Evolutionary conservation across 805 yeast species (phyloP), one percentile per base, ranked within the genome.

Genomic region (Wickerhamiella galacta): DNA sequence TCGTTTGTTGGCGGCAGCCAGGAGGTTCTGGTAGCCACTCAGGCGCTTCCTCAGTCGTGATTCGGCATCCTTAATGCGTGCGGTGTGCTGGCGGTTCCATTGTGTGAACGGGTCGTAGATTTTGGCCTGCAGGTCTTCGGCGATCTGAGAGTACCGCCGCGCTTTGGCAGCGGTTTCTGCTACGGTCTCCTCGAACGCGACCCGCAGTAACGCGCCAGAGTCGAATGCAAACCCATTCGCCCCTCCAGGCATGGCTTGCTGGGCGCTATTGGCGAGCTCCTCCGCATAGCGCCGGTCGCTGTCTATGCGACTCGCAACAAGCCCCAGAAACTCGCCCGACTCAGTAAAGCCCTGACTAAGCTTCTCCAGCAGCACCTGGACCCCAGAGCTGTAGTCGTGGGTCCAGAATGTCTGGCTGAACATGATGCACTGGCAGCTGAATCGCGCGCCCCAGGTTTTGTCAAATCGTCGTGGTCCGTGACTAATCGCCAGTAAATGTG

Each of bases 61-160:
- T 37, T 73, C 73, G 18, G 75, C 65, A 39, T 64, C 67, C 23
- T 61, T 65, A 1, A 80, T 63, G 28, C 87, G 56, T 38, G 64
- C 65, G 36, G 64, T 66, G 53, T 81, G 92, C 32, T 72, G 79
- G 16, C 56, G 54, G 33, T 78, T 63, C 87, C 90, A 81, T 43
- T 63, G 63, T 7, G 66, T 51, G 41, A 81, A 76, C 0, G 92
- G 93, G 7, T 61, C 63, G 33, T 75, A 54, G 0, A 80, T 80
- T 37, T 64, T 51, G 3, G 53, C 42, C 37, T 66, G 67, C 32
- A 80, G 69, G 35, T 66, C 68, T 2, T 63, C 53, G 2, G 85
- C 79, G 15, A 77, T 64, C 24, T 61, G 60, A 29, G 68, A 43
- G 46, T 74, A 82, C 12, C 58, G 53, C 23, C 54, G 52, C 3